These are phyloP conservation scores for Salvia sclarea DNA, from an alignment of 305 asterid genomes.

Conservation along the genomic window DNA sequence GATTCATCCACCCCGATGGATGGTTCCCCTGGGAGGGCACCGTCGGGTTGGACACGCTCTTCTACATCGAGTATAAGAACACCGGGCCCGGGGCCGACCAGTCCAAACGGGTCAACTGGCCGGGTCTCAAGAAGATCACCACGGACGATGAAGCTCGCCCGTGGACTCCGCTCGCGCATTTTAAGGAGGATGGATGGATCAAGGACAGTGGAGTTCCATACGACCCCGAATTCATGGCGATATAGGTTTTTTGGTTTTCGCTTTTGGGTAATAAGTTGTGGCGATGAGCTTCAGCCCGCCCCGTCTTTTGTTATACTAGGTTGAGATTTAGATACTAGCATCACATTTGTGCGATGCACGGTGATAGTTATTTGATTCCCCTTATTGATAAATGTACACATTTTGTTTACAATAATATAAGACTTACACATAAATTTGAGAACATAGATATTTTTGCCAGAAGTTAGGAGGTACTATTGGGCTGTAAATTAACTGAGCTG, in stretches of 20 bases:
- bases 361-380: too few relatives aligned
- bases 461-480: too few relatives aligned
- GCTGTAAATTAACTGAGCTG: too few relatives aligned
- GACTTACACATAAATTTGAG: too few relatives aligned
- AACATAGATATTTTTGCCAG: too few relatives aligned
- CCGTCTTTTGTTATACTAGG: neutral
- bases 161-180: slow-evolving; percentile 45
- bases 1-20: slow-evolving; percentile 59
- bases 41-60: slow-evolving; percentile 43
- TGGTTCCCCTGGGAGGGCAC: slow-evolving; percentile 70
- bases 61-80: slow-evolving; percentile 63
- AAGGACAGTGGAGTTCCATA: slow-evolving; percentile 33
- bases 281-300: neutral
- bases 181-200: slow-evolving; percentile 26
- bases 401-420: too few relatives aligned
- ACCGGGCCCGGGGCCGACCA: slow-evolving; percentile 49
- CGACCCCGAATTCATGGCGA: slow-evolving; percentile 13
- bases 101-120: slow-evolving; percentile 41
- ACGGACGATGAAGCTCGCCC: slow-evolving; percentile 29
- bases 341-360: too few relatives aligned
- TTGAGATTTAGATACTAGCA: too few relatives aligned
- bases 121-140: slow-evolving; percentile 29
- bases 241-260: neutral
- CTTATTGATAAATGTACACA: too few relatives aligned
- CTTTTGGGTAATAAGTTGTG: neutral